Evolutionary conservation across 352 stramenopile species (phyloP).

Genomic region (Phytophthora crassamura): DNA sequence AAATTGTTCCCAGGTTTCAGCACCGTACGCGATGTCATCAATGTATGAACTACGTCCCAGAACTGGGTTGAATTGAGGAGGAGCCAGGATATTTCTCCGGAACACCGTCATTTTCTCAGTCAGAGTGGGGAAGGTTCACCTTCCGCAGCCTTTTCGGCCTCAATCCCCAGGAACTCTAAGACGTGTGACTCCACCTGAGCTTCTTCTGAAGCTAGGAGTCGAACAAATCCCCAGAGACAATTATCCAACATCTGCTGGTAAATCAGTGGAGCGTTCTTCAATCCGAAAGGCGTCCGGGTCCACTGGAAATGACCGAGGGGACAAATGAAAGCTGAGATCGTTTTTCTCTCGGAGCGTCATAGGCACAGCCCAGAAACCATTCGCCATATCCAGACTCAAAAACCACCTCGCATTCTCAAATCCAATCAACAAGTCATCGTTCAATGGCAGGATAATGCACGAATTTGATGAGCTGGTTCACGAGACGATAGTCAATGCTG

Average conservation of each 20-base stretch:
- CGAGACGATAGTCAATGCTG: too few species aligned
- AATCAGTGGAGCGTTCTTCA: too few species aligned
- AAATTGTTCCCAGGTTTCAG: slow-evolving; percentile 1
- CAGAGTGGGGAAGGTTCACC: neutral
- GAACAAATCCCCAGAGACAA: neutral
- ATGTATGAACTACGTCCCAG: slow-evolving; percentile 6
- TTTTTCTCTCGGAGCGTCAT: neutral
- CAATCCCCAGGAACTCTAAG: neutral
- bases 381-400: slow-evolving; percentile 9
- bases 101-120: neutral
- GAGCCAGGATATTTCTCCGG: too few species aligned
- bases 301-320: neutral
- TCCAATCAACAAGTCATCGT: slow-evolving; percentile 29
- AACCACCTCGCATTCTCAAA: slow-evolving; percentile 1
- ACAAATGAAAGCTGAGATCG: slow-evolving; percentile 1
- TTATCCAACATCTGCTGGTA: too few species aligned
- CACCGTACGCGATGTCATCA: slow-evolving; percentile 5
- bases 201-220: neutral
- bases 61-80: too few species aligned
- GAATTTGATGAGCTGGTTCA: too few species aligned
- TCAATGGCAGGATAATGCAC: slow-evolving; percentile 25
- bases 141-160: too few species aligned
- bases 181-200: neutral
- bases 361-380: neutral
- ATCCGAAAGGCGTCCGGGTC: neutral